Percentiles rank a stretch among this genome's conserved stretches.
These are phyloP conservation scores for Furcasterigmium sp. DNA, from an alignment of 2,329 filamentous ascomycete genomes.

Conservation along the genomic window DNA sequence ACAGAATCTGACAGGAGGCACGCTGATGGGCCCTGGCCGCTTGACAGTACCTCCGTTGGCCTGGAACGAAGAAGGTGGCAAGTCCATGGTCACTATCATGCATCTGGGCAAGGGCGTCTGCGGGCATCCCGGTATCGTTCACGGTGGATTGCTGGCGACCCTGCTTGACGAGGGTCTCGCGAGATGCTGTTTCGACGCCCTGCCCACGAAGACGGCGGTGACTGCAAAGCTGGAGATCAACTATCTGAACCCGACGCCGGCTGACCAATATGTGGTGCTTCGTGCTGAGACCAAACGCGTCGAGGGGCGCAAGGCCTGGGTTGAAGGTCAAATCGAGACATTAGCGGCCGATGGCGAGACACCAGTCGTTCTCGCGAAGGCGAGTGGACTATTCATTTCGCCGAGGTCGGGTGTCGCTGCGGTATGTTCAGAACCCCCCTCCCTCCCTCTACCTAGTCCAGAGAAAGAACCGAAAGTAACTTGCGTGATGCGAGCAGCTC, in stretches of 20 bases:
- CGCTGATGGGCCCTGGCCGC: slow-evolving; percentile 67
- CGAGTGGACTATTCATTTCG: slow-evolving; percentile 82
- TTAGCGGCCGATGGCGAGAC: slow-evolving; percentile 56
- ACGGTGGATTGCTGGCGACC: slow-evolving; percentile 88
- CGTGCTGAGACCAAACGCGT: slow-evolving; percentile 76
- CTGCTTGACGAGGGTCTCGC: slow-evolving; percentile 87
- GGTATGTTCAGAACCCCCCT: background rate
- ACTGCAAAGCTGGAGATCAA: slow-evolving; percentile 82
- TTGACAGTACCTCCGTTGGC: slow-evolving; percentile 77
- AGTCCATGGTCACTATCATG: slow-evolving; percentile 64
- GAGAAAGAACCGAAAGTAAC: no score
- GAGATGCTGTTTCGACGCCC: slow-evolving; percentile 78
- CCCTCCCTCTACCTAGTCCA: no score
- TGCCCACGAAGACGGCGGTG: slow-evolving; percentile 80
- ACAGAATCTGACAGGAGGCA: slow-evolving; percentile 78
- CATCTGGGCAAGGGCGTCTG: slow-evolving; percentile 78
- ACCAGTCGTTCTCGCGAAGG: slow-evolving; percentile 70
- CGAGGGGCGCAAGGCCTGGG: slow-evolving; percentile 92
- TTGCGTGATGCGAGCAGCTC: no score
- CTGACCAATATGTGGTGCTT: slow-evolving; percentile 71
- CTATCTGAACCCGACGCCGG: slow-evolving; percentile 76
- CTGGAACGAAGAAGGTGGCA: slow-evolving; percentile 68
- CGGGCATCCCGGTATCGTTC: slow-evolving; percentile 85
- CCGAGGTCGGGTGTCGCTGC: slow-evolving; percentile 42
- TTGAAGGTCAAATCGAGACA: slow-evolving; percentile 80